Evolutionary conservation across 1,139 yeast genomes (phyloP), one percentile per base, ranked within the genome.

Genomic region (Saccharomyces hybrid): DNA sequence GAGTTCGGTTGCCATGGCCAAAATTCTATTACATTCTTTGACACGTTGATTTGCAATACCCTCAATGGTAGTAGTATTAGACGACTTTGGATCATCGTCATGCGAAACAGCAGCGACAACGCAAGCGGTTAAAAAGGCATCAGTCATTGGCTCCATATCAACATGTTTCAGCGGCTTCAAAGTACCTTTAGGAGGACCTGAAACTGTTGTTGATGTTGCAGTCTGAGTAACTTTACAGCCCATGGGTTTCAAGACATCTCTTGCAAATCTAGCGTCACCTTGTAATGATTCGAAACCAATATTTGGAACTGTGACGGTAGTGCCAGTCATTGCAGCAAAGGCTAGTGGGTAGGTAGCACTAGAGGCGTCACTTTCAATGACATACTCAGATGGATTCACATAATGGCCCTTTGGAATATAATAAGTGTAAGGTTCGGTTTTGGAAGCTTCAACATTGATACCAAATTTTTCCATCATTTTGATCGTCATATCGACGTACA

Each of bases 61-160:
- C 32, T 87, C 83, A 62, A 93, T 93, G 9, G 86, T 80, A 4
- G 98, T 93, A 16, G 84, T 75, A 57, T 77, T 76, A 5, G 67
- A 61, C 25, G 69, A 68, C 11, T 54, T 54, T 25, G 59, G 56
- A 16, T 59, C 62, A 44, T 58, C 58, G 49, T 61, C 65, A 51
- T 66, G 66, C 4, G 97, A 96, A 46, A 88, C 80, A 16, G 99
- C 97, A 46, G 99, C 99, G 27, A 90, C 95, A 20, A 95, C 97
- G 50, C 96, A 82, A 0, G 99, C 99, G 20, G 99, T 93, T 67
- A 93, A 78, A 70, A 93, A 93, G 0, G 99, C 99, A 73, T 93
- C 99, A 0, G 99, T 93, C 99, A 93, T 93, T 54, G 99, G 99
- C 72, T 93, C 99, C 99, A 93, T 95, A 69, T 95, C 97, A 56